Percentiles rank a stretch among this genome's conserved stretches.
These are phyloP conservation scores for Exophiala calicioides DNA, from an alignment of 2,329 filamentous ascomycete species.

Conservation along the genomic window DNA sequence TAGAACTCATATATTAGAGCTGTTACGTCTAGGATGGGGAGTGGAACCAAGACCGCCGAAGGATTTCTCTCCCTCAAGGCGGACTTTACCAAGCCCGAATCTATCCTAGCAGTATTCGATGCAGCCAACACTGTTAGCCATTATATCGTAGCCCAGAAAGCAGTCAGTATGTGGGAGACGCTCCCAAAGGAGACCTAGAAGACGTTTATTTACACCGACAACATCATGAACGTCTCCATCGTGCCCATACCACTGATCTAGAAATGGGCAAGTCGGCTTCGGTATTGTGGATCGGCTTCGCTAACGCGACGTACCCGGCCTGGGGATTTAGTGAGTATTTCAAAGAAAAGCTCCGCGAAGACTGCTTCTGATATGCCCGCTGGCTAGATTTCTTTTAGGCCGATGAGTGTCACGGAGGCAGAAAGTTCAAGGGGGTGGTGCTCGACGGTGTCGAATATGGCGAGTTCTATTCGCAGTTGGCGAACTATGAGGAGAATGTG, in stretches of 20 bases:
- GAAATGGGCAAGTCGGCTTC: constrained; percentile 47
- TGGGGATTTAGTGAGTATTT: constrained; percentile 36
- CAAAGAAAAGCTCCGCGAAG: neutral
- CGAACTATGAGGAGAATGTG: constrained; percentile 8
- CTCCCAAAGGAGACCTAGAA: constrained; percentile 34
- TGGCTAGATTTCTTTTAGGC: constrained; percentile 53
- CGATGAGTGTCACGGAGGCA: constrained; percentile 52
- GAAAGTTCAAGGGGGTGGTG: constrained; percentile 34
- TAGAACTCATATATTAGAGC: too few relatives aligned
- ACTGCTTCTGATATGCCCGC: too few relatives aligned
- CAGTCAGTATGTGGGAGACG: constrained; percentile 35
- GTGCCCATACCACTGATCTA: constrained; percentile 31
- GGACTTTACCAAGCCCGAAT: constrained; percentile 39
- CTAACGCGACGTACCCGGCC: constrained; percentile 36
- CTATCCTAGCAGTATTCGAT: constrained; percentile 40
- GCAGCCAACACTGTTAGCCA: constrained; percentile 44
- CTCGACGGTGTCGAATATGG: constrained; percentile 40
- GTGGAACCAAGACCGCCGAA: constrained; percentile 3
- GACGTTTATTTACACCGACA: constrained; percentile 49
- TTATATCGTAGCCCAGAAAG: constrained; percentile 44
- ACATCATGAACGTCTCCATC: constrained; percentile 40
- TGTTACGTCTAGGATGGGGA: constrained; percentile 2
- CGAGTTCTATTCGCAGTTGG: constrained; percentile 19
- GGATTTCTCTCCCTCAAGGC: constrained; percentile 33
- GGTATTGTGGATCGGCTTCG: constrained; percentile 34